Conservation (phyloP, 805 yeast genomes). For the Yarrowia phangngaensis region DNA sequence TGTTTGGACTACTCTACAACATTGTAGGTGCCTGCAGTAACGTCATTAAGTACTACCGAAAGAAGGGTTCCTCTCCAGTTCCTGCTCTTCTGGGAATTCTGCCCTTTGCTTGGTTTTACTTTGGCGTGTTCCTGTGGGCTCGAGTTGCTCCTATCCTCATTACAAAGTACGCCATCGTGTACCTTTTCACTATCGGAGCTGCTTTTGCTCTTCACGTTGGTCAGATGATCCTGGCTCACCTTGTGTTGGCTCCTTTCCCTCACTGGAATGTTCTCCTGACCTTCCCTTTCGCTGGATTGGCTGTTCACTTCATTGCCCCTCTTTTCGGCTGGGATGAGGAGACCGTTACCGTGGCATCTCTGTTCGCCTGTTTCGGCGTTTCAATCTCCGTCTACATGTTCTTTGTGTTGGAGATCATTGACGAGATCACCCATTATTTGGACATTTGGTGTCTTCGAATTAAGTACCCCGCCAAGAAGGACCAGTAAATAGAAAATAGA, state of each 20-base stretch:
- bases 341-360: slow-evolving; percentile 48
- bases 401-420: slow-evolving; percentile 72
- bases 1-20: slow-evolving; percentile 60
- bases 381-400: slow-evolving; percentile 66
- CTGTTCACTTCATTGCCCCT: slow-evolving; percentile 32
- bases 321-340: slow-evolving; percentile 39
- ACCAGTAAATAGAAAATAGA: neutral
- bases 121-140: slow-evolving; percentile 46
- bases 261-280: slow-evolving; percentile 58
- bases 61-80: slow-evolving; percentile 35
- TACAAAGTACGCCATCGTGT: slow-evolving; percentile 46
- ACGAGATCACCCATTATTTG: slow-evolving; percentile 71
- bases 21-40: slow-evolving; percentile 63
- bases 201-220: slow-evolving; percentile 85
- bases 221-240: slow-evolving; percentile 79
- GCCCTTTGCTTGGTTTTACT: slow-evolving; percentile 65
- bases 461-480: slow-evolving; percentile 41
- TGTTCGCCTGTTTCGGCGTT: slow-evolving; percentile 70
- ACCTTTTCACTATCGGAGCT: slow-evolving; percentile 65
- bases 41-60: slow-evolving; percentile 44
- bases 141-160: slow-evolving; percentile 48
- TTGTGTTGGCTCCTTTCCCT: slow-evolving; percentile 77
- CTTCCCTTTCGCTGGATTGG: slow-evolving; percentile 44
- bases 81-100: slow-evolving; percentile 50
- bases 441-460: slow-evolving; percentile 81